phyloP scores from a whole-genome alignment of 2,329 filamentous ascomycete species.

The Hypoxylon sp. region DNA sequence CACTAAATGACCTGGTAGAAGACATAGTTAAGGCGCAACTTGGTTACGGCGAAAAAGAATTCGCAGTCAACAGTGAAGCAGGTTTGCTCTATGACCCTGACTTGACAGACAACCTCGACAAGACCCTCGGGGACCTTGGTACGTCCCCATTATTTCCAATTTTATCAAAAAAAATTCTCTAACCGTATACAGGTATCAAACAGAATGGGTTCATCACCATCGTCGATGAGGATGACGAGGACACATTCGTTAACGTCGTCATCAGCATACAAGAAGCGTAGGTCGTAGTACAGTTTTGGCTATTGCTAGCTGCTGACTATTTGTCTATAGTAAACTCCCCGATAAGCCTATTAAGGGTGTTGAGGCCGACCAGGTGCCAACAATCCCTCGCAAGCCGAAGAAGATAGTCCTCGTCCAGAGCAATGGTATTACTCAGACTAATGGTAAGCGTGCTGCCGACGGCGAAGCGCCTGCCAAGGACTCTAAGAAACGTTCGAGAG shows the following conservation, averaged over 20 bases:
- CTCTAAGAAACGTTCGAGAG: conserved; percentile 60
- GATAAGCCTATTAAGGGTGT: conserved; percentile 69
- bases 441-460: conserved; percentile 58
- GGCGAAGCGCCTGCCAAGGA: conserved; percentile 55
- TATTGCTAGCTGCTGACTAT: conserved; percentile 41
- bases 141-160: conserved; percentile 47
- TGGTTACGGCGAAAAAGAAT: conserved; percentile 81
- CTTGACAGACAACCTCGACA: conserved; percentile 85
- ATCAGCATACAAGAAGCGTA: conserved; percentile 76
- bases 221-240: conserved; percentile 83
- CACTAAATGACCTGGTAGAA: conserved; percentile 83
- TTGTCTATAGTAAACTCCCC: conserved; percentile 56
- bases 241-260: conserved; percentile 83
- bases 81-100: conserved; percentile 91
- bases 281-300: conserved; percentile 50
- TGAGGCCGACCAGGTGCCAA: conserved; percentile 57
- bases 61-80: conserved; percentile 80
- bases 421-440: conserved; percentile 58
- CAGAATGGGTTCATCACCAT: conserved; percentile 83
- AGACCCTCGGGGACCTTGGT: conserved; percentile 83
- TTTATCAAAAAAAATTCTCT: conserved; percentile 33
- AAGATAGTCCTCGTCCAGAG: conserved; percentile 55
- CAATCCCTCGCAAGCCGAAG: conserved; percentile 68
- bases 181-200: conserved; percentile 68
- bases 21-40: conserved; percentile 77